Percentiles rank a stretch among this genome's conserved stretches.
Conservation (phyloP, 2,329 filamentous ascomycete species). For the Ciborinia camelliae region DNA sequence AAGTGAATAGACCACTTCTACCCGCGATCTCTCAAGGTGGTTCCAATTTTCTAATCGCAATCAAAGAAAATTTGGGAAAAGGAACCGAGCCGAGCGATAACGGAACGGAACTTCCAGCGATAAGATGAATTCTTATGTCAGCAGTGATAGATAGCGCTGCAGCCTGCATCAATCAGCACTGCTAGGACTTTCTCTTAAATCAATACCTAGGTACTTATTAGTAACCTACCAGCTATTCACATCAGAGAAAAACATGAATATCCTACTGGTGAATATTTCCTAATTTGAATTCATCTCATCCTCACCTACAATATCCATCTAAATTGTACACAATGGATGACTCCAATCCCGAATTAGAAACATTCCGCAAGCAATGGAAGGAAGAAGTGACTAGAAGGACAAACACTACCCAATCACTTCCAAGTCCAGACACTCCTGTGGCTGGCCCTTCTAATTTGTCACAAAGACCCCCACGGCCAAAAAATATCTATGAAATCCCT, state of each 20-base stretch:
- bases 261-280: not conserved
- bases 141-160: constrained; percentile 18
- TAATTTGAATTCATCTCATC: not conserved
- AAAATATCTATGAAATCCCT: not conserved
- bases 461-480: constrained; percentile 24
- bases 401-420: constrained; percentile 24
- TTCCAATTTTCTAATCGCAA: constrained; percentile 1
- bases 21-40: constrained; percentile 2
- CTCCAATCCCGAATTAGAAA: constrained; percentile 71
- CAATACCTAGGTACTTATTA: not conserved
- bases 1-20: not conserved
- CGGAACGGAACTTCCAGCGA: constrained; percentile 15
- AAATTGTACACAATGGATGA: constrained; percentile 37
- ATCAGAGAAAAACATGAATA: too few relatives aligned
- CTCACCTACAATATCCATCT: not conserved
- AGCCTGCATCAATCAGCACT: not conserved
- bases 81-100: not conserved
- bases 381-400: constrained; percentile 53
- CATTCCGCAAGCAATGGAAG: constrained; percentile 81
- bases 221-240: too few relatives aligned
- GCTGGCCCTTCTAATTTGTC: constrained; percentile 24
- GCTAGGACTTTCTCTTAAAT: not conserved
- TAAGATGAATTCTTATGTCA: constrained; percentile 19
- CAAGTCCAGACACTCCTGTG: constrained; percentile 9
- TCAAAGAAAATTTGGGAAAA: constrained; percentile 4